Conservation (phyloP, 2,329 filamentous ascomycete genomes). For the Lachnellula suecica region DNA sequence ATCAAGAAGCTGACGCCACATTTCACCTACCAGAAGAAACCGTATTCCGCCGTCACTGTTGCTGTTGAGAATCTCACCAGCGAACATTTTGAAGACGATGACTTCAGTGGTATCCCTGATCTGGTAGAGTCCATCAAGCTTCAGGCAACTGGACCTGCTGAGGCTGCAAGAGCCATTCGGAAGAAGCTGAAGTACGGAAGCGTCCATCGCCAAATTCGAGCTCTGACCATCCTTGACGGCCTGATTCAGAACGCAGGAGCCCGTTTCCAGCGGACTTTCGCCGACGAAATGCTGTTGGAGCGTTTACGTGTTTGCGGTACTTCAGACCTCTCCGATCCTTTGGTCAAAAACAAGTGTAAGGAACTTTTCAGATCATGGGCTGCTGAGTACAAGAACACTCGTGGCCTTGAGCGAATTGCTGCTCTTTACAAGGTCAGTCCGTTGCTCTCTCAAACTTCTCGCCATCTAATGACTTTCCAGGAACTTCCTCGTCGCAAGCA, state of each 20-base stretch:
- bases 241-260: constrained; percentile 92
- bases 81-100: constrained; percentile 87
- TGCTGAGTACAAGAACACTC: constrained; percentile 73
- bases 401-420: constrained; percentile 79
- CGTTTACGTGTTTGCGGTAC: constrained; percentile 85
- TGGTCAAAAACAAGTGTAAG: constrained; percentile 86
- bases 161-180: constrained; percentile 86
- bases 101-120: constrained; percentile 87
- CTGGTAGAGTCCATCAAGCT: constrained; percentile 92
- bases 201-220: constrained; percentile 86
- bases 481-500: constrained; percentile 68
- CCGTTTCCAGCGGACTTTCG: constrained; percentile 82
- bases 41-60: constrained; percentile 91
- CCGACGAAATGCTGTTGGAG: constrained; percentile 88
- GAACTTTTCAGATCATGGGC: constrained; percentile 87
- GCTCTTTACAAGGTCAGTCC: constrained; percentile 65
- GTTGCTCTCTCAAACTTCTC: not conserved
- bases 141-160: constrained; percentile 80
- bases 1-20: constrained; percentile 9
- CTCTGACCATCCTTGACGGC: constrained; percentile 85
- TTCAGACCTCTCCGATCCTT: constrained; percentile 77
- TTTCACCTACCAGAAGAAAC: constrained; percentile 62
- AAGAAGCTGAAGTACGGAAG: constrained; percentile 99
- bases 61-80: constrained; percentile 88
- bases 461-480: constrained; percentile 34